Evolutionary conservation across 2,329 filamentous ascomycete species (phyloP).

Genomic region (Monosporascus sp.): DNA sequence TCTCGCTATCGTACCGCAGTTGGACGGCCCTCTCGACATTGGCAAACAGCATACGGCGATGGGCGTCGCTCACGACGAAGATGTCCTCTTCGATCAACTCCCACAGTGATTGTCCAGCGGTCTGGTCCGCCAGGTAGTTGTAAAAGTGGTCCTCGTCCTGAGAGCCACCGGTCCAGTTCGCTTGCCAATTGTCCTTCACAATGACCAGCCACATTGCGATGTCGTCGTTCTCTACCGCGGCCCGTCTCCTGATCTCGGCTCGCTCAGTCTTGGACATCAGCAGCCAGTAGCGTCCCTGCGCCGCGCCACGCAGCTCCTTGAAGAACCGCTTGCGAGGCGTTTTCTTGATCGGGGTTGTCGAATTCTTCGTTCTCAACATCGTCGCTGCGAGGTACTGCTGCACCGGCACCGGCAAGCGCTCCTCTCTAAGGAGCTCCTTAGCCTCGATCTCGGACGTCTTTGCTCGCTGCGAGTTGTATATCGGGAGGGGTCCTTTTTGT

Average conservation of each 20-base stretch:
- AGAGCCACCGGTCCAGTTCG: background rate
- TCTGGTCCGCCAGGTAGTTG: background rate
- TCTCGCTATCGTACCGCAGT: background rate
- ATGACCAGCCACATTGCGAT: background rate
- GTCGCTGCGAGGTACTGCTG: no score
- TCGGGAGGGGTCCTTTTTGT: no score
- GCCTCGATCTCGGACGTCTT: no score
- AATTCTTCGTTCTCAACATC: no score
- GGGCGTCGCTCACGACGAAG: background rate
- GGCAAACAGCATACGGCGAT: background rate
- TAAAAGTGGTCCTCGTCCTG: background rate
- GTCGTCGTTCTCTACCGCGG: background rate
- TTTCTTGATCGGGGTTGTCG: no score
- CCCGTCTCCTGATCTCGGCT: background rate
- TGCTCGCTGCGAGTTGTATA: no score
- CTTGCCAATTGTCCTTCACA: slow-evolving; percentile 2
- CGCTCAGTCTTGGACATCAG: background rate
- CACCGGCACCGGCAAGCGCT: no score
- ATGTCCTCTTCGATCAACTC: background rate
- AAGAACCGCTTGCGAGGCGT: no score
- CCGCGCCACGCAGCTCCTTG: no score
- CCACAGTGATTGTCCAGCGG: background rate
- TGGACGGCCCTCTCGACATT: background rate
- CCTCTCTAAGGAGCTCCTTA: no score
- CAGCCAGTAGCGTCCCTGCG: background rate